A percentile compares a stretch with the other conserved stretches of the same genome.
Conservation (phyloP, 78 protist genomes). For the Dictyostelium purpureum region DNA sequence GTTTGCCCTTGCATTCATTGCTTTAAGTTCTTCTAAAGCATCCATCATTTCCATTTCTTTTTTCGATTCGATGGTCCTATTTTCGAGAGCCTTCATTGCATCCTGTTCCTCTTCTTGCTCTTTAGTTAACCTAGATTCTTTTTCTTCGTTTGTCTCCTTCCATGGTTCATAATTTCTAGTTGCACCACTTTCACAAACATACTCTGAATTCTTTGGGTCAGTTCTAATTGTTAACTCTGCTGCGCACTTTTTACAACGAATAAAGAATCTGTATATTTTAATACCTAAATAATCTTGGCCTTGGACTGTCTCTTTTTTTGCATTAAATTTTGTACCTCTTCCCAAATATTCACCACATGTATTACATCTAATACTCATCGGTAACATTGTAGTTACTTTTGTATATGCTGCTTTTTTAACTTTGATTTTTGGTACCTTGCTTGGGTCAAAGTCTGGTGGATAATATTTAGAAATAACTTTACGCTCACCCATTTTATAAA, state of each 20-base stretch:
- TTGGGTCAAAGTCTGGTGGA: constrained; percentile 98
- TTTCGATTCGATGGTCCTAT: constrained; percentile 89
- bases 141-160: constrained; percentile 71
- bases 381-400: constrained; percentile 96
- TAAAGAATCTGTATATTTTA: constrained; percentile 87
- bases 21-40: constrained; percentile 90
- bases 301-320: constrained; percentile 92
- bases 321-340: constrained; percentile 95
- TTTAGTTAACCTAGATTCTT: constrained; percentile 1
- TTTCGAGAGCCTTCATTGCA: constrained; percentile 88
- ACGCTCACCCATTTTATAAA: constrained; percentile 94
- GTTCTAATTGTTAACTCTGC: constrained; percentile 93
- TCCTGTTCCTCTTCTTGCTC: constrained; percentile 78
- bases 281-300: constrained; percentile 96
- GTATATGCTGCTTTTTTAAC: constrained; percentile 57
- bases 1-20: constrained; percentile 65
- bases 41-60: constrained; percentile 95
- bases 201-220: constrained; percentile 95
- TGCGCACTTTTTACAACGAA: constrained; percentile 92
- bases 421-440: constrained; percentile 81
- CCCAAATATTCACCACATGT: constrained; percentile 95
- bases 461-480: constrained; percentile 96
- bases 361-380: constrained; percentile 94
- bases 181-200: constrained; percentile 88
- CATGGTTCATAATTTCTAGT: constrained; percentile 93